Evolutionary conservation across 2,329 filamentous ascomycete species (phyloP).

Genomic region (Sporothrix globosa): DNA sequence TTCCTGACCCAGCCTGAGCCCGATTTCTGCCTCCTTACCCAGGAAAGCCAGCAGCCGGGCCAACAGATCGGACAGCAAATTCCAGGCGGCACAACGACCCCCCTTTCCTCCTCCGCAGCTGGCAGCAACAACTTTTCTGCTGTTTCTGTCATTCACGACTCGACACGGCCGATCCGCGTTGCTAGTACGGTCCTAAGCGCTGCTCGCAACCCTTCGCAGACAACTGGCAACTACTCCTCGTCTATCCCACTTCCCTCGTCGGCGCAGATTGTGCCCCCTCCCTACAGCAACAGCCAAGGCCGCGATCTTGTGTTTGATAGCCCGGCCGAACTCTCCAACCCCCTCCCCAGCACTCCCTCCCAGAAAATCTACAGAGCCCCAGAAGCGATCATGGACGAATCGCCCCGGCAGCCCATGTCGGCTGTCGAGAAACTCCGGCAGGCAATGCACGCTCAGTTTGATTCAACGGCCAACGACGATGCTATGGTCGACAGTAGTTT

Average conservation of each 20-base stretch:
- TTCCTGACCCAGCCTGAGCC: constrained; percentile 35
- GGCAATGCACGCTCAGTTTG: neutral
- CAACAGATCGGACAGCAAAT: neutral
- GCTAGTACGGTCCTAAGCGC: neutral
- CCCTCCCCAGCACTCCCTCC: neutral
- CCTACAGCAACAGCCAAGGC: neutral
- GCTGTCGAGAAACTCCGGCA: neutral
- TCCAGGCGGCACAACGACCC: neutral
- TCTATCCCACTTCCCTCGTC: constrained; percentile 1
- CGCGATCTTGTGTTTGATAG: neutral
- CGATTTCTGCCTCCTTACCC: constrained; percentile 28
- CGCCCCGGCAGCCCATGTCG: neutral
- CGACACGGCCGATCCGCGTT: constrained; percentile 29
- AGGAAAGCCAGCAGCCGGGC: constrained; percentile 11
- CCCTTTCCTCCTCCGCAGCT: neutral
- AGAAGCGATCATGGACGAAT: constrained; percentile 10
- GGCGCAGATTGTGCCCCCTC: neutral
- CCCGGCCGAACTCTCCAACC: neutral
- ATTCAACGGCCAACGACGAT: neutral
- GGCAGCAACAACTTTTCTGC: constrained; percentile 9
- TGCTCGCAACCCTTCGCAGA: neutral
- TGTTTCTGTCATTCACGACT: constrained; percentile 31
- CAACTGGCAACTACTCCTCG: neutral
- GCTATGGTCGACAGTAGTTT: neutral
- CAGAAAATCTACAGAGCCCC: neutral